Percentiles rank a stretch among this genome's conserved stretches.
These are phyloP conservation scores for Triadica sebifera DNA, from an alignment of 345 rosid genomes.

Conservation along the genomic window DNA sequence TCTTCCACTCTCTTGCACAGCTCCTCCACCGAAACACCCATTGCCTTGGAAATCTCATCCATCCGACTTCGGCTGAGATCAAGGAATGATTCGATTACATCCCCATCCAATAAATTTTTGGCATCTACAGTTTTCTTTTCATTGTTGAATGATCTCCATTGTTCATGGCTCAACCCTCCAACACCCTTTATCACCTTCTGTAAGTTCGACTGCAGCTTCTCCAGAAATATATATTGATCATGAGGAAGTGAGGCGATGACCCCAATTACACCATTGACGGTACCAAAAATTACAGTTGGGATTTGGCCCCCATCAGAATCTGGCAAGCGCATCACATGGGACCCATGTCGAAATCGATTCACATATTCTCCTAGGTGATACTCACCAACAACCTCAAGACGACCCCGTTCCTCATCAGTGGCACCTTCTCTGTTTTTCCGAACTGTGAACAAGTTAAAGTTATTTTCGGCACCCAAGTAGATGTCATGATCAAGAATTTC, in stretches of 20 bases:
- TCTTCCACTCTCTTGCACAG: slow-evolving; percentile 87
- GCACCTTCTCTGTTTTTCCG: slow-evolving; percentile 87
- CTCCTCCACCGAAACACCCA: slow-evolving; percentile 75
- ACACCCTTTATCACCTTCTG: slow-evolving; percentile 90
- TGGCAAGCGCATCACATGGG: slow-evolving; percentile 86
- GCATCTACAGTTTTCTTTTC: slow-evolving; percentile 86
- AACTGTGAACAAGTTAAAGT: slow-evolving; percentile 75
- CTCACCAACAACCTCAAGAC: slow-evolving; percentile 87
- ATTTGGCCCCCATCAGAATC: slow-evolving; percentile 89
- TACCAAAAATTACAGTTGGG: slow-evolving; percentile 81
- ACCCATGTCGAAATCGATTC: slow-evolving; percentile 87
- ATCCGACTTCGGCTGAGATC: slow-evolving; percentile 66
- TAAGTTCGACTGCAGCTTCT: slow-evolving; percentile 73
- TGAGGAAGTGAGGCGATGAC: slow-evolving; percentile 89
- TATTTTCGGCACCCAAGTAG: slow-evolving; percentile 81
- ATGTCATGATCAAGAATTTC: slow-evolving; percentile 86
- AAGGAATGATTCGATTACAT: slow-evolving; percentile 75
- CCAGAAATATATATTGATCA: slow-evolving; percentile 67
- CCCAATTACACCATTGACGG: slow-evolving; percentile 85
- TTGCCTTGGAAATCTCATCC: slow-evolving; percentile 73
- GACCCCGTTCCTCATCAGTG: slow-evolving; percentile 78
- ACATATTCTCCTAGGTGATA: slow-evolving; percentile 92
- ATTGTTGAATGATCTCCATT: slow-evolving; percentile 88
- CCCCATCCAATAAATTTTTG: slow-evolving; percentile 77
- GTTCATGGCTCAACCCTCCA: slow-evolving; percentile 91